Conservation (phyloP, 345 rosid species). For the Garcia nutans region DNA sequence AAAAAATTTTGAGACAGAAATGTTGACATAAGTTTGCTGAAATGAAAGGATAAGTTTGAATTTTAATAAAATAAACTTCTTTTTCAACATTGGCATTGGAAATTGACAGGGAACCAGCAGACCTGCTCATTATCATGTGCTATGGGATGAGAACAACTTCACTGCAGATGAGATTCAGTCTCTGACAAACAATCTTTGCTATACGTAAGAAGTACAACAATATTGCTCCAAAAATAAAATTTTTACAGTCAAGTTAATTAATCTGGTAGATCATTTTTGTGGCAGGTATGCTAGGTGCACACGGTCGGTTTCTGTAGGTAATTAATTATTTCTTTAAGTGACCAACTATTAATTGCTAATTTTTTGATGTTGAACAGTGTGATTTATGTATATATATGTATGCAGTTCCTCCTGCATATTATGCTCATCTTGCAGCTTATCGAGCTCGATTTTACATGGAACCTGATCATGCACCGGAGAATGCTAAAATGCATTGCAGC, state of each 20-base stretch:
- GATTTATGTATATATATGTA: not conserved
- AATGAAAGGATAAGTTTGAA: no score
- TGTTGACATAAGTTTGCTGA: no score
- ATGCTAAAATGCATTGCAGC: slow-evolving; percentile 4
- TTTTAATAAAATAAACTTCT: not conserved
- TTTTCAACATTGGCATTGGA: not conserved
- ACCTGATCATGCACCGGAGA: slow-evolving; percentile 23
- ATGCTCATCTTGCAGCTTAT: slow-evolving; percentile 39
- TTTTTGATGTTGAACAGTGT: no score
- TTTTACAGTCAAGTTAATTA: not conserved
- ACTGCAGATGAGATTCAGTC: slow-evolving; percentile 42
- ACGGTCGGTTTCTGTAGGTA: slow-evolving; percentile 47
- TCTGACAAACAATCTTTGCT: slow-evolving; percentile 42
- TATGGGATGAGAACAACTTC: slow-evolving; percentile 48
- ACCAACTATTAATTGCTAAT: not conserved
- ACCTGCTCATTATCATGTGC: slow-evolving; percentile 45
- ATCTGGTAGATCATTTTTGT: not conserved
- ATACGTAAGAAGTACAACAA: slow-evolving; percentile 28
- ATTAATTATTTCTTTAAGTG: not conserved
- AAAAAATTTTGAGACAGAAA: no score
- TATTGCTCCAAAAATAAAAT: not conserved
- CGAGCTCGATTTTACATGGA: slow-evolving; percentile 40
- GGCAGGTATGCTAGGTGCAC: slow-evolving; percentile 50
- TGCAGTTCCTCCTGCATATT: slow-evolving; percentile 43
- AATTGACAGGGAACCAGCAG: slow-evolving; percentile 40